Evolutionary conservation across 352 stramenopile species (phyloP).

Genomic region (Pythium phragmitis): DNA sequence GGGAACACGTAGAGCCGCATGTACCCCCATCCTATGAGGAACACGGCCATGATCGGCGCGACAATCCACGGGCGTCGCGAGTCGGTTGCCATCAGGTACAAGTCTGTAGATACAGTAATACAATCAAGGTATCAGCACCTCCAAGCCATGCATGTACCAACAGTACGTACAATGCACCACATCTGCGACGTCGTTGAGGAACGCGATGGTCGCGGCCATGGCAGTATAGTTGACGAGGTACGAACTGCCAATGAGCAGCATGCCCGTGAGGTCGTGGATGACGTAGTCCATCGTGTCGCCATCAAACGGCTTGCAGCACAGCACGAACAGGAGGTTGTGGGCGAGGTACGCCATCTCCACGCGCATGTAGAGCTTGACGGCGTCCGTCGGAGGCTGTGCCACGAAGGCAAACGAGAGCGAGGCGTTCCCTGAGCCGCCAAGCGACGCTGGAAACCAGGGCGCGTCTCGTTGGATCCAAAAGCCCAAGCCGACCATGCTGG

Average conservation of each 20-base stretch:
- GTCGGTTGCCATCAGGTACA: background rate
- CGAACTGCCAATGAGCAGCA: constrained; percentile 44
- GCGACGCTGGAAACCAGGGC: constrained; percentile 1
- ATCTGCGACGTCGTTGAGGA: constrained; percentile 45
- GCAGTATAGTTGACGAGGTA: constrained; percentile 45
- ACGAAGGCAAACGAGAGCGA: background rate
- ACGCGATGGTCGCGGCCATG: constrained; percentile 37
- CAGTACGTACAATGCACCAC: constrained; percentile 37
- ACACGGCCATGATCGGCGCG: constrained; percentile 17
- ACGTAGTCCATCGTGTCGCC: constrained; percentile 47
- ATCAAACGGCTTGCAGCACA: constrained; percentile 42
- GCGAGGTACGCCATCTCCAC: constrained; percentile 43
- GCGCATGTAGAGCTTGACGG: constrained; percentile 40
- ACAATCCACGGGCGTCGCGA: constrained; percentile 1
- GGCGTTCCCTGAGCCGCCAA: background rate
- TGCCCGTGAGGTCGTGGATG: constrained; percentile 41
- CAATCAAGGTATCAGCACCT: too few species aligned
- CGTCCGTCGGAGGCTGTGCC: constrained; percentile 11
- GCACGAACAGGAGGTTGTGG: constrained; percentile 43
- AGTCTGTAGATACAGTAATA: background rate
- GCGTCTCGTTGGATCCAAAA: constrained; percentile 13
- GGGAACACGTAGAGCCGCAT: constrained; percentile 32
- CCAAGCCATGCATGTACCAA: too few species aligned
- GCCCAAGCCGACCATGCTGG: constrained; percentile 34
- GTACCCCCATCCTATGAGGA: constrained; percentile 32